Percentiles rank a stretch among this genome's conserved stretches.
Evolutionary conservation across 2,329 filamentous ascomycete species (phyloP).

Genomic region (Davidsoniella australis): DNA sequence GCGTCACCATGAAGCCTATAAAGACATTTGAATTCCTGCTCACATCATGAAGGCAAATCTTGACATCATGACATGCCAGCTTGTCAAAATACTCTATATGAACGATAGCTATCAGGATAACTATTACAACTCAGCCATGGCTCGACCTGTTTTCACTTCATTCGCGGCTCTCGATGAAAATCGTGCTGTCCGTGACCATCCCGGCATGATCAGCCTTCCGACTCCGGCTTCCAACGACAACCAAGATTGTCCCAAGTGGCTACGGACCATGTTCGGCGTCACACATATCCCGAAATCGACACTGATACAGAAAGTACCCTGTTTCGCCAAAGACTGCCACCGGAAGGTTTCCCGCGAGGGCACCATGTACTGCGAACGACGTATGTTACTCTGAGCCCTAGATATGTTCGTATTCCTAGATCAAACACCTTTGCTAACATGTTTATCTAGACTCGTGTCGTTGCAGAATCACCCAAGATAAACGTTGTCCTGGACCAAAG

Average conservation of each 20-base stretch:
- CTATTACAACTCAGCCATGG: too few relatives aligned
- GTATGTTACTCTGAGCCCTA: background rate
- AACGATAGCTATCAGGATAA: too few relatives aligned
- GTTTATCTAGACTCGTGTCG: constrained; percentile 1
- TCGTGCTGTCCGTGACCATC: background rate
- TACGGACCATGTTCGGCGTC: constrained; percentile 5
- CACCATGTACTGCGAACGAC: background rate
- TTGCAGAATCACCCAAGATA: background rate
- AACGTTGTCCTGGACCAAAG: background rate
- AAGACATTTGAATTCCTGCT: background rate
- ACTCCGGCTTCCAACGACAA: too few relatives aligned
- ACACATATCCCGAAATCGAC: constrained; percentile 6
- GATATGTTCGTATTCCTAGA: background rate
- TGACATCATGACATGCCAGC: background rate
- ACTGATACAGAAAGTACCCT: constrained; percentile 3
- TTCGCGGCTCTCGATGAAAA: background rate
- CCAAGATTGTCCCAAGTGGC: background rate
- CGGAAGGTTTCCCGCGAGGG: background rate
- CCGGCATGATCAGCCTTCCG: background rate
- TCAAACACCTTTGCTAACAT: background rate
- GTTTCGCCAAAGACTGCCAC: constrained; percentile 3
- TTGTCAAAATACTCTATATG: background rate
- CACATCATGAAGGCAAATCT: too few relatives aligned
- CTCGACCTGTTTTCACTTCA: background rate
- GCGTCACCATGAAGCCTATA: background rate